A percentile compares a stretch with the other conserved stretches of the same genome.
Conservation (phyloP, 2,329 filamentous ascomycete species). For the Pyrenochaeta sp. region DNA sequence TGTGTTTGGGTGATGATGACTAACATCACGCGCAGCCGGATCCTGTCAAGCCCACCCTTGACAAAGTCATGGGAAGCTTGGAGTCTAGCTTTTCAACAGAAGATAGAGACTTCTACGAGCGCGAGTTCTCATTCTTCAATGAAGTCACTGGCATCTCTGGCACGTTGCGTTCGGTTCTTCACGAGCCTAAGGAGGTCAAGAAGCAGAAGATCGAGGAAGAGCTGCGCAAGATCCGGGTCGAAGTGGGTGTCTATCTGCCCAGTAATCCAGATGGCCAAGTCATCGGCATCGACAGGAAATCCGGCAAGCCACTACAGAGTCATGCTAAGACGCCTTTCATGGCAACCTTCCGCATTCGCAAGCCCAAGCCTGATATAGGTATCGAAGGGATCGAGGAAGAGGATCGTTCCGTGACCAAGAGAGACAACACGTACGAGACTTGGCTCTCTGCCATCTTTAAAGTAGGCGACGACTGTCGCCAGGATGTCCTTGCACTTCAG, state of each 20-base stretch:
- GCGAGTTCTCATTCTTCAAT: slow-evolving; percentile 97
- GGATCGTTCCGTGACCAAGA: slow-evolving; percentile 39
- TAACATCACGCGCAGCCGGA: slow-evolving; percentile 69
- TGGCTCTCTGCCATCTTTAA: slow-evolving; percentile 99
- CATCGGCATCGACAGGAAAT: slow-evolving; percentile 97
- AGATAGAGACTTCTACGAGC: slow-evolving; percentile 88
- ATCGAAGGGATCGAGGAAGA: slow-evolving; percentile 44
- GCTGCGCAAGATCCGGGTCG: slow-evolving; percentile 94
- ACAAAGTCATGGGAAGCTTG: slow-evolving; percentile 86
- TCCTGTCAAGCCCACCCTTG: slow-evolving; percentile 89
- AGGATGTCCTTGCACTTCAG: slow-evolving; percentile 94
- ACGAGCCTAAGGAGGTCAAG: slow-evolving; percentile 92
- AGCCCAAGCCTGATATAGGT: slow-evolving; percentile 64
- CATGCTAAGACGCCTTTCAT: slow-evolving; percentile 99
- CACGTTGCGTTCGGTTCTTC: slow-evolving; percentile 93
- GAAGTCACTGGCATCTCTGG: slow-evolving; percentile 96
- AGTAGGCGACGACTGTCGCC: slow-evolving; percentile 96
- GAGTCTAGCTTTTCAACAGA: slow-evolving; percentile 79
- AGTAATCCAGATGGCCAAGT: slow-evolving; percentile 97
- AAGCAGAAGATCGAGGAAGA: slow-evolving; percentile 99
- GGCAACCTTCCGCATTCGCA: slow-evolving; percentile 97
- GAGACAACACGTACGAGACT: slow-evolving; percentile 77
- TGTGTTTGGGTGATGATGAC: neutral
- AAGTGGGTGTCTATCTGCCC: slow-evolving; percentile 95
- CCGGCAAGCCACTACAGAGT: slow-evolving; percentile 94